Evolutionary conservation across 768 basidiomycete genomes (phyloP).

Genomic region (Tubosaeta sp.): DNA sequence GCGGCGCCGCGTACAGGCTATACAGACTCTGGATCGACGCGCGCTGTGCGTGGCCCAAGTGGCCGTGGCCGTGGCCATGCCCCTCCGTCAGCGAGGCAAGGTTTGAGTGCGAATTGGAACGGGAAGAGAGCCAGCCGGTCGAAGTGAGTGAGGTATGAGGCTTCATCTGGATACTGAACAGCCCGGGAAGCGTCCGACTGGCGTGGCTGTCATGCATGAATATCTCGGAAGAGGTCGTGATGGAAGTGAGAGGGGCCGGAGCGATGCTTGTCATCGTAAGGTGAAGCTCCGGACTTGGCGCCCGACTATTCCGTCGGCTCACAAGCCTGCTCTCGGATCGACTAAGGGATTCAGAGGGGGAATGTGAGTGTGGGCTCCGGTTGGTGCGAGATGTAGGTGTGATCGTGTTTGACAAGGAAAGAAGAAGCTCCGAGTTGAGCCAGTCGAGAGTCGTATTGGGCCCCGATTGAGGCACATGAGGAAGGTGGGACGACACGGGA

Average conservation of each 20-base stretch:
- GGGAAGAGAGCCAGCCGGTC: constrained; percentile 39
- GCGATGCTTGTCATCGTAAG: constrained; percentile 8
- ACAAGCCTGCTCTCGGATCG: constrained; percentile 21
- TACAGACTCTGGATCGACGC: background rate
- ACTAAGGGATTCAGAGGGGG: constrained; percentile 26
- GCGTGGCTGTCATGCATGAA: constrained; percentile 50
- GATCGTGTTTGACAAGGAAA: constrained; percentile 48
- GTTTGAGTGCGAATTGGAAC: constrained; percentile 33
- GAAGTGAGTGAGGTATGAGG: constrained; percentile 47
- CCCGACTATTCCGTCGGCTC: constrained; percentile 43
- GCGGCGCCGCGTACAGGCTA: background rate
- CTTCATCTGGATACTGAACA: constrained; percentile 62
- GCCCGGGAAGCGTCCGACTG: constrained; percentile 46
- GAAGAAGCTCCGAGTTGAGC: constrained; percentile 81
- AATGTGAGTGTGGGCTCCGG: constrained; percentile 14
- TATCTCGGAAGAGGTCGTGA: constrained; percentile 37
- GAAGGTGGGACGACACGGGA: constrained; percentile 22
- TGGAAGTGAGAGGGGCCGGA: background rate
- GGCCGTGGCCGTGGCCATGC: background rate
- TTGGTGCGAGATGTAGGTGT: constrained; percentile 20
- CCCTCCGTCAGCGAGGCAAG: constrained; percentile 12
- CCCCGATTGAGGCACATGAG: constrained; percentile 44
- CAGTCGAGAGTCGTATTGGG: constrained; percentile 58
- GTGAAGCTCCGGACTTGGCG: constrained; percentile 55
- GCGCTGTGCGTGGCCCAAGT: constrained; percentile 1